Percentiles rank a stretch among this genome's conserved stretches.
Evolutionary conservation across 2,329 filamentous ascomycete genomes (phyloP).

Genomic region (Pestalotiopsis fici): DNA sequence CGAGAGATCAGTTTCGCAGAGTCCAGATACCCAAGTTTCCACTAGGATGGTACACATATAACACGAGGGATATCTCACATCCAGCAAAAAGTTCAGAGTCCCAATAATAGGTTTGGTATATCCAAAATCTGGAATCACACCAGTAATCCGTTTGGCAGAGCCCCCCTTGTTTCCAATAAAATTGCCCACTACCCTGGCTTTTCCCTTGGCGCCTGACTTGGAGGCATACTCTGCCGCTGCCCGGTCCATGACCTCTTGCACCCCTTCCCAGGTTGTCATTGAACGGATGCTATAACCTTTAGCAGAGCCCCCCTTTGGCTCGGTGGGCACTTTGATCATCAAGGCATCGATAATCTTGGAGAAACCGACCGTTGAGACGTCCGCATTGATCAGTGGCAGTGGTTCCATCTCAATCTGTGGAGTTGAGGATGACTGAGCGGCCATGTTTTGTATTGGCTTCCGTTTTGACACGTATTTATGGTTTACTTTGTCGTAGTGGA

Average conservation of each 20-base stretch:
- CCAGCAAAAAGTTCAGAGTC: neutral
- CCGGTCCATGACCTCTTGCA: neutral
- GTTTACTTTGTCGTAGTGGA: too few species aligned
- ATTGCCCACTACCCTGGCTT: too few species aligned
- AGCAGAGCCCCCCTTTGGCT: neutral
- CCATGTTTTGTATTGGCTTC: too few species aligned
- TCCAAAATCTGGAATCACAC: neutral
- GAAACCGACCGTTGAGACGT: neutral
- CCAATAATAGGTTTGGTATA: neutral
- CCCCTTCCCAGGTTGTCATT: neutral
- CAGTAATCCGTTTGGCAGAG: neutral
- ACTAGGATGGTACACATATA: neutral
- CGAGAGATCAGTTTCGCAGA: neutral
- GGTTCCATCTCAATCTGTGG: neutral
- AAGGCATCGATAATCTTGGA: neutral
- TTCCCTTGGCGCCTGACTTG: neutral
- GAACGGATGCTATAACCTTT: neutral
- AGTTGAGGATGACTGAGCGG: neutral
- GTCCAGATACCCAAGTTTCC: fast-evolving
- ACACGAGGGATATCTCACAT: neutral
- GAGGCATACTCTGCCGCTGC: neutral
- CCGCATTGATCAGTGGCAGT: neutral
- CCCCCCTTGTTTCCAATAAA: neutral
- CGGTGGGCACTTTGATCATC: neutral
- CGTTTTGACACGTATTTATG: too few species aligned